Conservation (phyloP, 495 filamentous ascomycete species). For the Hamigera avellanea region DNA sequence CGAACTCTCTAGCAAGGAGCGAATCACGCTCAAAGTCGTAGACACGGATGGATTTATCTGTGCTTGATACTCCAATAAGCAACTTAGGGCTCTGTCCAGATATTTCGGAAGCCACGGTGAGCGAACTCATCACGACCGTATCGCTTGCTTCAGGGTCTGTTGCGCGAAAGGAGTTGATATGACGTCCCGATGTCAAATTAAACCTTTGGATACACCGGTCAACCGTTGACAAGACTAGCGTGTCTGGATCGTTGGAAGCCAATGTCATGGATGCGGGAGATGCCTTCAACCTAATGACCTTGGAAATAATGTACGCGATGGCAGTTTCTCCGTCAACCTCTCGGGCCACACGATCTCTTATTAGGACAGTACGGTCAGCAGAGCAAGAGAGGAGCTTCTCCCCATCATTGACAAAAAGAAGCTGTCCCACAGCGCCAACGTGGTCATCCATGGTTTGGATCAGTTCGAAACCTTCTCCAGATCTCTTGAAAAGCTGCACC, state of each 20-base stretch:
- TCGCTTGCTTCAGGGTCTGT: constrained; percentile 68
- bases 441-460: constrained; percentile 73
- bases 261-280: constrained; percentile 76
- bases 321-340: constrained; percentile 51
- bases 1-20: constrained; percentile 80
- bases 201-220: constrained; percentile 73
- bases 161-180: constrained; percentile 63
- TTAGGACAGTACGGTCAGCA: constrained; percentile 70
- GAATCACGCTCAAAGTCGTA: constrained; percentile 68
- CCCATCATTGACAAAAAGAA: constrained; percentile 52
- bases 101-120: constrained; percentile 41
- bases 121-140: constrained; percentile 67
- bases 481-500: constrained; percentile 69
- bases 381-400: constrained; percentile 75
- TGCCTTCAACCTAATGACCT: constrained; percentile 69
- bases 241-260: constrained; percentile 45
- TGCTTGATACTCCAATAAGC: constrained; percentile 75
- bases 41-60: constrained; percentile 85
- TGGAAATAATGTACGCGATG: constrained; percentile 63
- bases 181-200: constrained; percentile 60
- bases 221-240: constrained; percentile 63
- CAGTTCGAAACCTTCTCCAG: constrained; percentile 40
- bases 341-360: constrained; percentile 60
- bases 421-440: constrained; percentile 52
- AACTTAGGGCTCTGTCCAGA: constrained; percentile 35